Conservation (phyloP, 345 rosid species). For the Eucalyptus curtisii region DNA sequence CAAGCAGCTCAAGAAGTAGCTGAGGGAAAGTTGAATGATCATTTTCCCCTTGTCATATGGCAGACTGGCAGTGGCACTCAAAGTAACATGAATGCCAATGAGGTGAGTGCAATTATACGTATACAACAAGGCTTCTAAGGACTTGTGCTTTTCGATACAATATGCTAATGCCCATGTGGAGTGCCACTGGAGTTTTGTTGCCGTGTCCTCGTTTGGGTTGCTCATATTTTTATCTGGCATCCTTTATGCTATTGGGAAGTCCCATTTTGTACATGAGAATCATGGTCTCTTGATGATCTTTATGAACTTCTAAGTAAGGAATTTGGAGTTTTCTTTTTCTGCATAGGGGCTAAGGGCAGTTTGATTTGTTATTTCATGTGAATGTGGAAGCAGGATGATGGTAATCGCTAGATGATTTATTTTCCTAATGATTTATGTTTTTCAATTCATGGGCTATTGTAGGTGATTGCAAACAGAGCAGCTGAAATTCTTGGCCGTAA, state of each 20-base stretch:
- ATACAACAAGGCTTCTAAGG: not conserved
- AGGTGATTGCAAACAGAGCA: conserved; percentile 98
- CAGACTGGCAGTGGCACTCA: conserved; percentile 99
- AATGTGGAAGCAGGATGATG: not conserved
- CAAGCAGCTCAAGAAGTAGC: conserved; percentile 94
- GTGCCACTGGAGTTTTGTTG: not conserved
- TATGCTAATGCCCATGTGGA: not conserved
- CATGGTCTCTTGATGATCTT: not conserved
- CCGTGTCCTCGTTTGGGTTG: not conserved
- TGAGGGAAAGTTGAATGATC: conserved; percentile 76
- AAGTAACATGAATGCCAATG: conserved; percentile 99
- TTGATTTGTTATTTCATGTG: not conserved
- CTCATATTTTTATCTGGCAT: not conserved
- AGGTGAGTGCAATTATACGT: conserved; percentile 26
- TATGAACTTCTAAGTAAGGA: not conserved
- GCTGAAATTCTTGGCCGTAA: conserved; percentile 90
- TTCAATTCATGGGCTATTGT: not conserved
- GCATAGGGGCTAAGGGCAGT: not conserved
- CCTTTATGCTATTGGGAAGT: not conserved
- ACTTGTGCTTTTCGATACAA: not conserved
- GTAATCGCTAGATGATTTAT: not conserved
- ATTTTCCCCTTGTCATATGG: conserved; percentile 92
- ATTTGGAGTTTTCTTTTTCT: not conserved
- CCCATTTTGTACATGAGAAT: not conserved
- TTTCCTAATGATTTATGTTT: not conserved